Evolutionary conservation across 306 rosid species (phyloP), one percentile per base, ranked within the genome.

Genomic region (Casuarina glauca): DNA sequence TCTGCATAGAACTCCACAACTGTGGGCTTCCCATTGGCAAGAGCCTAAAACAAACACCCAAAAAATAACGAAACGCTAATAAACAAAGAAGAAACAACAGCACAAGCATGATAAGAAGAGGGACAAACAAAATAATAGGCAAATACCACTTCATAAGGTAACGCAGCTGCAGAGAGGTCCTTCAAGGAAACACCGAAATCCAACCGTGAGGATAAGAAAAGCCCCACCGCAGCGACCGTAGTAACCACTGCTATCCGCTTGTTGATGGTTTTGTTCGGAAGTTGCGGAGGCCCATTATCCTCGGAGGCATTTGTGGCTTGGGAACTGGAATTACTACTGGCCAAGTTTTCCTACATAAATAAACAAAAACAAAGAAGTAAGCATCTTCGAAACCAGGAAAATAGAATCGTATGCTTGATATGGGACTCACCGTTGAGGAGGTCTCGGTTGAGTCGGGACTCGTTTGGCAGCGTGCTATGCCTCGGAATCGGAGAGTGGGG

Each of bases 1-100:
- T 93, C 99, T 17, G 99, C 99, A 85, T 95, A 95, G 82, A 95
- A 95, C 86, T 95, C 99, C 55, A 96, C 98, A 4, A 96, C 96
- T 54, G 99, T 93, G 32, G 99, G 99, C 79, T 91, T 96, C 63
- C 99, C 99, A 75, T 96, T 96, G 1, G 91, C 82, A 69, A 96
- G 96, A 84, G 98, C 99, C 99, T 95, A 83, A 9, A 77, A 63
- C 48, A 44, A 26, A n/a, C 13, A 68, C 6, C 73, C 76, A 73
- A 43, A 76, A 70, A 52, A 17, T 70, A 72, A 69, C 64, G 52
- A 45, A 67, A 75, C 67, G 12, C 60, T 71, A 74, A 76, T 75
- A 63, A 52, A 70, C 67, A 44, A 13, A 12, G 50, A n/a, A 39
- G 26, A 75, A 48, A 64, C 5, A 51, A 71, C 16, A 73, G 45